phyloP scores from a whole-genome alignment of 208 protist species.

The Endotrypanum monterogeii region DNA sequence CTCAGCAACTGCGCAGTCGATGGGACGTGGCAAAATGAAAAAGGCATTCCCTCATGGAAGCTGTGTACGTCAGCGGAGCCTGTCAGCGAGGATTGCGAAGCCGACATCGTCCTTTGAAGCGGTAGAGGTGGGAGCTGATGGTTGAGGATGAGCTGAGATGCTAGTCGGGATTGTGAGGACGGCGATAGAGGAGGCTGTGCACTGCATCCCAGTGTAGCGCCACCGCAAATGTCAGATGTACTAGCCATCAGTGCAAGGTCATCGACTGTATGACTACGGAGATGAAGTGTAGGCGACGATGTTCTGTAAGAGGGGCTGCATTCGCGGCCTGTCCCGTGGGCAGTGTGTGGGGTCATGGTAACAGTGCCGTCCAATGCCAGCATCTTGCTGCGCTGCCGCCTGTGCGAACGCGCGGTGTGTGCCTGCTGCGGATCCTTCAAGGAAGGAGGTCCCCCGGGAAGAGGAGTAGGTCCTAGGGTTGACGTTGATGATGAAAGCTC shows the following conservation, averaged over 20 bases:
- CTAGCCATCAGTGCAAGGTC: slow-evolving; percentile 7
- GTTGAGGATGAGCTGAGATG: neutral
- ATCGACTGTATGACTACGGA: slow-evolving; percentile 17
- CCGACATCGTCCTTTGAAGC: neutral
- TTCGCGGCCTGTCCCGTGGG: neutral
- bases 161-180: neutral
- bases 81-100: neutral
- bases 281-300: neutral
- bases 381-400: slow-evolving; percentile 26
- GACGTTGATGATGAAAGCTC: neutral
- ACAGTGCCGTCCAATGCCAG: slow-evolving; percentile 13
- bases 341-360: neutral
- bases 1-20: neutral
- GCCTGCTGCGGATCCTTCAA: neutral
- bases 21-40: neutral
- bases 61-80: neutral
- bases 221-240: neutral
- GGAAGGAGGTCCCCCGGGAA: neutral
- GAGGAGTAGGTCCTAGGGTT: neutral
- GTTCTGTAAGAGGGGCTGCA: neutral
- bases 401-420: neutral
- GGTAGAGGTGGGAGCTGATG: neutral
- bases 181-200: neutral
- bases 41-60: neutral
- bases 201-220: neutral